These are phyloP conservation scores for Alternaria hordeiaustralica DNA, from an alignment of 2,329 filamentous ascomycete genomes.

Conservation along the genomic window DNA sequence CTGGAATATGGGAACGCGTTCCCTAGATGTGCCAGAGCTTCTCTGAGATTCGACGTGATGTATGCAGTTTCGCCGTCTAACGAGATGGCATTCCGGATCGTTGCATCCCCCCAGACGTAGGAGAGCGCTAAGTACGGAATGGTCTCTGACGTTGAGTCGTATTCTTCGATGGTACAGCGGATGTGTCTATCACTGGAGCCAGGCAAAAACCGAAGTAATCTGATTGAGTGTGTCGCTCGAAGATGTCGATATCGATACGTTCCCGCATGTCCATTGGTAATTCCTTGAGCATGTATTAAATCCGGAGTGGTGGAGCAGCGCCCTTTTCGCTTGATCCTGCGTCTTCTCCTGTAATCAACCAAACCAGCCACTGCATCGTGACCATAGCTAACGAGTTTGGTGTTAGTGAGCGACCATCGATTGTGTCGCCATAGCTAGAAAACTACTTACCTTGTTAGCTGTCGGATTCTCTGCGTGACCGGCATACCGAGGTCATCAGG, in stretches of 20 bases:
- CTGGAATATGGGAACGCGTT: not conserved
- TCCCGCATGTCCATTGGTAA: not conserved
- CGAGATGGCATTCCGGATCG: accelerated
- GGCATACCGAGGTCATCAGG: too few species aligned
- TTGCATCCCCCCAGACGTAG: not conserved
- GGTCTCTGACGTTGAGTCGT: accelerated
- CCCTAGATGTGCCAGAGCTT: not conserved
- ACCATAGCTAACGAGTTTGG: too few species aligned
- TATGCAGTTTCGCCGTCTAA: not conserved
- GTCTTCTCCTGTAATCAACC: too few species aligned
- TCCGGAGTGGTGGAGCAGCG: too few species aligned
- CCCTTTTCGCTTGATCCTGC: not conserved
- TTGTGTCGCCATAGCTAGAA: too few species aligned
- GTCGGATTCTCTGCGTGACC: too few species aligned
- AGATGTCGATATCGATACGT: not conserved
- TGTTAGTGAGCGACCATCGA: too few species aligned
- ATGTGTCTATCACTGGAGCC: not conserved
- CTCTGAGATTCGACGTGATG: not conserved
- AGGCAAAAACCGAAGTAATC: not conserved
- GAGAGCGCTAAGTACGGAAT: not conserved
- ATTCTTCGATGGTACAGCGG: not conserved
- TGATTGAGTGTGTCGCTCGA: not conserved
- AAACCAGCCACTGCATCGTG: too few species aligned
- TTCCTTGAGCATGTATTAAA: too few species aligned
- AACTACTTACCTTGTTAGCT: too few species aligned